These are phyloP conservation scores for Lindgomyces ingoldianus DNA, from an alignment of 495 filamentous ascomycete genomes.

Conservation along the genomic window DNA sequence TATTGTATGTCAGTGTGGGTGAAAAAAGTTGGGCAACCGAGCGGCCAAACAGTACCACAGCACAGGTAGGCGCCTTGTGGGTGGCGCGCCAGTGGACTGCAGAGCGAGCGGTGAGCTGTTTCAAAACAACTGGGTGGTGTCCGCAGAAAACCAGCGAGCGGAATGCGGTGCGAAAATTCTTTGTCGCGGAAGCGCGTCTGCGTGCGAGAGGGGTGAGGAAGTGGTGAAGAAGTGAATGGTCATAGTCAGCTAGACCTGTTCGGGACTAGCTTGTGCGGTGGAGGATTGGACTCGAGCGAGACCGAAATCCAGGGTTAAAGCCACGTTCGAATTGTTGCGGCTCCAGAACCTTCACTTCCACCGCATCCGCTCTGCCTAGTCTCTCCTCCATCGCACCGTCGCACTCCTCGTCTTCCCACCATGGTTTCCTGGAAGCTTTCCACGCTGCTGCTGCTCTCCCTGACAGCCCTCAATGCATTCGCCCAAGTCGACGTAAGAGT, in stretches of 20 bases:
- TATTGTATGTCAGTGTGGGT: not conserved
- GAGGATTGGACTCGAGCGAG: no score
- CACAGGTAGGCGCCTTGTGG: not conserved
- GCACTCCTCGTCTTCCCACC: not conserved
- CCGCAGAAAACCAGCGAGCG: not conserved
- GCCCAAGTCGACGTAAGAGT: slow-evolving; percentile 64
- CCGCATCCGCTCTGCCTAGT: not conserved
- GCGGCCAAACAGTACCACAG: not conserved
- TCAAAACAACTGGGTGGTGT: not conserved
- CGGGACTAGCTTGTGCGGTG: not conserved
- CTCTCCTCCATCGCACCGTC: slow-evolving; percentile 8
- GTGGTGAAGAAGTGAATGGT: not conserved
- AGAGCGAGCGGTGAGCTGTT: not conserved
- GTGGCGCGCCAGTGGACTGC: not conserved
- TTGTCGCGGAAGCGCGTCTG: no score
- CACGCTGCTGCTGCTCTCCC: slow-evolving; percentile 67
- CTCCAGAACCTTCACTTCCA: not conserved
- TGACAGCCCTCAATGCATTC: slow-evolving; percentile 65
- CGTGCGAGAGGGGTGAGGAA: not conserved
- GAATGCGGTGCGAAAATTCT: not conserved
- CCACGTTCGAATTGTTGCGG: slow-evolving; percentile 23
- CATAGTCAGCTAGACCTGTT: not conserved
- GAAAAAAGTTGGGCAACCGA: not conserved
- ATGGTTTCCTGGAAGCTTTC: slow-evolving; percentile 76
- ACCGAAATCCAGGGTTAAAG: slow-evolving; percentile 13